phyloP scores from a whole-genome alignment of 257 asterid genomes.

The Solanum bukasovii region DNA sequence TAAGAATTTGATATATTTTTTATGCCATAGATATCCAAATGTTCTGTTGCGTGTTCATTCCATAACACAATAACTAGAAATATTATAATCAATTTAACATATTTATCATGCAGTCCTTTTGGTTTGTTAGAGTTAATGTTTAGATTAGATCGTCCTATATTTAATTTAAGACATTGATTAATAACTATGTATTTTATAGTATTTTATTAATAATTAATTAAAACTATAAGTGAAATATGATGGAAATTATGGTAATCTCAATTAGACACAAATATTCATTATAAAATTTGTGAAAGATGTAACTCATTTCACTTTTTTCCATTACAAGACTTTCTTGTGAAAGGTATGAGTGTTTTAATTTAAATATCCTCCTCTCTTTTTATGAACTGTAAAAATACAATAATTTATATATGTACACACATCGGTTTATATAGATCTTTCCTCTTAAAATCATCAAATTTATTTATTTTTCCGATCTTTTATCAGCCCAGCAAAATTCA shows the following conservation, averaged over 20 bases:
- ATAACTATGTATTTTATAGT: neutral
- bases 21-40: neutral
- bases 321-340: neutral
- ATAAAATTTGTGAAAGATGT: neutral
- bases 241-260: neutral
- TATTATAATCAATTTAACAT: too few species aligned
- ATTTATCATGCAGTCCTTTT: neutral
- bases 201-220: neutral
- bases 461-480: too few species aligned
- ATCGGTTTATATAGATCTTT: too few species aligned
- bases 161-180: neutral
- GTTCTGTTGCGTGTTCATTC: neutral
- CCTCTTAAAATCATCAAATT: too few species aligned
- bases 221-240: neutral
- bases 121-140: neutral
- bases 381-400: too few species aligned
- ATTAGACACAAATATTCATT: neutral
- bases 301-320: neutral
- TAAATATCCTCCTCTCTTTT: neutral
- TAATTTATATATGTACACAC: too few species aligned
- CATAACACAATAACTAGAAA: neutral
- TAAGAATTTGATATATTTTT: neutral
- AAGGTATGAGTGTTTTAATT: neutral
- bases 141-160: neutral
- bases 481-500: too few species aligned